Conservation (phyloP, 169 alveolate species). For the Babesia ovis region DNA sequence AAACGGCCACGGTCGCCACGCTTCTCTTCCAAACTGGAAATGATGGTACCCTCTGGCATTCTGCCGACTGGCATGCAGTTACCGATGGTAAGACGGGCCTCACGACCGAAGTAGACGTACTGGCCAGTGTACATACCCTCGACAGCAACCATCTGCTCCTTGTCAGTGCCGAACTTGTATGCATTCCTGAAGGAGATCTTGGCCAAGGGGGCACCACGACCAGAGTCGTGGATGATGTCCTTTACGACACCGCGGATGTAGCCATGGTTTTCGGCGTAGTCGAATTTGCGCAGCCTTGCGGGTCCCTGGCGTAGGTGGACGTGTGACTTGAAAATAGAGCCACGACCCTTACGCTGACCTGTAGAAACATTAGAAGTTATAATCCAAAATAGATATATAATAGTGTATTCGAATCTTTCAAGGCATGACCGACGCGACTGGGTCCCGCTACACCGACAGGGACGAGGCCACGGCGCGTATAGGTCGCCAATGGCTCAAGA, state of each 20-base stretch:
- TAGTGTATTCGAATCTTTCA: no score
- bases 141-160: constrained; percentile 95
- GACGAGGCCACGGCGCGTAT: background rate
- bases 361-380: constrained; percentile 46
- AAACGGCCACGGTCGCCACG: constrained; percentile 98
- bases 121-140: constrained; percentile 99
- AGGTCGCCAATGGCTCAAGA: constrained; percentile 1
- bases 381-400: background rate
- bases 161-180: constrained; percentile 91
- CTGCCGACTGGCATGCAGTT: constrained; percentile 95
- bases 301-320: constrained; percentile 94
- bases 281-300: constrained; percentile 93
- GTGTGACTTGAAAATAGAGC: constrained; percentile 93
- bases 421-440: background rate
- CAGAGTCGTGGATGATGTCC: constrained; percentile 98
- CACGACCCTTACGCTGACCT: constrained; percentile 98
- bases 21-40: constrained; percentile 94
- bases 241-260: constrained; percentile 96
- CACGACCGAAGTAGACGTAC: constrained; percentile 96
- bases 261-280: constrained; percentile 91
- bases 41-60: constrained; percentile 99
- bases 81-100: constrained; percentile 95
- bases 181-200: constrained; percentile 95
- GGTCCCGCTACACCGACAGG: no score
- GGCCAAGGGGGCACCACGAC: constrained; percentile 99